These are phyloP conservation scores for Viridothelium virens DNA, from an alignment of 495 filamentous ascomycete genomes.

Conservation along the genomic window DNA sequence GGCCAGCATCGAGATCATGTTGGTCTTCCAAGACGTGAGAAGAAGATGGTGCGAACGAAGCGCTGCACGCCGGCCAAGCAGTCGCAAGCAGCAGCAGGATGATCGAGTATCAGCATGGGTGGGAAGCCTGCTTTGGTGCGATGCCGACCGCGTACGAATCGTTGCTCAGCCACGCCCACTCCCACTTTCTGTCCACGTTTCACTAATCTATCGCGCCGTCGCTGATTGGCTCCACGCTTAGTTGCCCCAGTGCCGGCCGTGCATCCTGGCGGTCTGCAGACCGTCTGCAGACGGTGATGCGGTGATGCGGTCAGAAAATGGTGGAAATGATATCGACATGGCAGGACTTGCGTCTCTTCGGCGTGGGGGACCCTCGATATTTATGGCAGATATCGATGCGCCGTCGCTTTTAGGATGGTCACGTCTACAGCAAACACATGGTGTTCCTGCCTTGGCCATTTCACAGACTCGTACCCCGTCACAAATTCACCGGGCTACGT, in stretches of 20 bases:
- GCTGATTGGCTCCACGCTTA: neutral
- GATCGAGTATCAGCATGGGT: neutral
- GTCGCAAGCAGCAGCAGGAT: neutral
- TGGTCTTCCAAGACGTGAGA: neutral
- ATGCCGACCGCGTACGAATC: slow-evolving; percentile 8
- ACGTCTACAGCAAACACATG: too few species aligned
- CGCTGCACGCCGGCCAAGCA: neutral
- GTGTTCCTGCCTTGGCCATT: too few species aligned
- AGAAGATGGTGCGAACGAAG: slow-evolving; percentile 2
- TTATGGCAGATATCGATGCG: neutral
- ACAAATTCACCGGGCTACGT: too few species aligned
- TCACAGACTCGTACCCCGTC: too few species aligned
- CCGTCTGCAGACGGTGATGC: neutral
- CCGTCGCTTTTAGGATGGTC: too few species aligned
- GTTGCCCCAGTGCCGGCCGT: neutral
- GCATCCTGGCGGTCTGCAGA: slow-evolving; percentile 2
- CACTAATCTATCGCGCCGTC: neutral
- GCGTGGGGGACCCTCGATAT: neutral
- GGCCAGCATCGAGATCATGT: neutral
- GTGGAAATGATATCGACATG: neutral
- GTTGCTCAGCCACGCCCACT: slow-evolving; percentile 10
- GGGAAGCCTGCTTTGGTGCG: neutral
- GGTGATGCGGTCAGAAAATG: neutral
- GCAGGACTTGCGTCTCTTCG: neutral
- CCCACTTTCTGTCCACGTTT: neutral